These are phyloP conservation scores for Trichoderma cornu-damae DNA, from an alignment of 2,329 filamentous ascomycete species.

Conservation along the genomic window DNA sequence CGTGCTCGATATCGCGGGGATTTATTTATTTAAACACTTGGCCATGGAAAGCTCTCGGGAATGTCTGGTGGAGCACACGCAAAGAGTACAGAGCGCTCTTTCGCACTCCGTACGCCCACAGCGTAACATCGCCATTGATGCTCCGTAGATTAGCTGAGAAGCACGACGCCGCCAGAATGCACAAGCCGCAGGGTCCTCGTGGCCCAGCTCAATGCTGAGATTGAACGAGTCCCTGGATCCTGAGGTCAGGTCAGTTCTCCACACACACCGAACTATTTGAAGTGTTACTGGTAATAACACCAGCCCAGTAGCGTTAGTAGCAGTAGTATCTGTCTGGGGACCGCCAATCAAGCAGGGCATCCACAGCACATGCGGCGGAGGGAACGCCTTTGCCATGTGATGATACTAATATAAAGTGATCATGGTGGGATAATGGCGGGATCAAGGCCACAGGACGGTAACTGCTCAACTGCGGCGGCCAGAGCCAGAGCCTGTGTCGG, in stretches of 20 bases:
- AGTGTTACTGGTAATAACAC: neutral
- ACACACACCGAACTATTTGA: neutral
- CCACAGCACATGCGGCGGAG: conserved; percentile 19
- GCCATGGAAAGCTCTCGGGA: neutral
- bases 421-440: neutral
- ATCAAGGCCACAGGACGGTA: neutral
- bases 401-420: neutral
- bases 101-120: neutral
- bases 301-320: neutral
- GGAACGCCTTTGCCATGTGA: neutral
- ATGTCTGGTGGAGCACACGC: neutral
- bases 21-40: neutral
- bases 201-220: neutral
- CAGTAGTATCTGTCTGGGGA: conserved; percentile 1
- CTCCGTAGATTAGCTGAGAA: neutral
- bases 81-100: neutral
- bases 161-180: conserved; percentile 3
- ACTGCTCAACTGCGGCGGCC: neutral
- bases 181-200: conserved; percentile 1
- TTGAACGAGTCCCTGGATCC: conserved; percentile 8
- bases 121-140: neutral
- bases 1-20: neutral
- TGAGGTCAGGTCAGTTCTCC: neutral
- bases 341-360: conserved; percentile 21
- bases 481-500: neutral